A percentile compares a stretch with the other conserved stretches of the same genome.
Evolutionary conservation across 2,329 filamentous ascomycete species (phyloP).

Genomic region (Coniochaeta pulveracea): DNA sequence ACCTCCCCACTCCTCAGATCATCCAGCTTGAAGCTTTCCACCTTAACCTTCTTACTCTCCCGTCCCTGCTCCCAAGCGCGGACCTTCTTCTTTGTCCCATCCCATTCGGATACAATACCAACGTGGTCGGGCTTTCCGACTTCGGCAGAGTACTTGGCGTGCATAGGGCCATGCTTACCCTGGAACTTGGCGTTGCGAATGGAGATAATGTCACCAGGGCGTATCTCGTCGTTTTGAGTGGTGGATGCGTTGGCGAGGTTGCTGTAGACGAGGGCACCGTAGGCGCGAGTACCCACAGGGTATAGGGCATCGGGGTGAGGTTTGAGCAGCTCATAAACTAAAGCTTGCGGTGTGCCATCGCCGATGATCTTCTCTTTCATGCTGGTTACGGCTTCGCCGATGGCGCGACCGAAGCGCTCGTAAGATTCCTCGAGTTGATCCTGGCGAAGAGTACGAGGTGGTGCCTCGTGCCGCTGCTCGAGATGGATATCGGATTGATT

Average conservation of each 20-base stretch:
- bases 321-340: slow-evolving; percentile 70
- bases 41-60: slow-evolving; percentile 85
- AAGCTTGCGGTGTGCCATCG: slow-evolving; percentile 67
- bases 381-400: slow-evolving; percentile 56
- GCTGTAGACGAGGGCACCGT: slow-evolving; percentile 84
- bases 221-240: slow-evolving; percentile 84
- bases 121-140: slow-evolving; percentile 87
- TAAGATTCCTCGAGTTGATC: slow-evolving; percentile 88
- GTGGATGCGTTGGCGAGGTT: slow-evolving; percentile 93
- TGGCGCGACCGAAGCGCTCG: slow-evolving; percentile 66
- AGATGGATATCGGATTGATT: slow-evolving; percentile 63
- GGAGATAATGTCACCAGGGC: slow-evolving; percentile 80
- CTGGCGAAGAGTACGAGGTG: slow-evolving; percentile 72
- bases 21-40: slow-evolving; percentile 88
- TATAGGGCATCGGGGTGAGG: slow-evolving; percentile 62
- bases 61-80: slow-evolving; percentile 90
- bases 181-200: slow-evolving; percentile 91
- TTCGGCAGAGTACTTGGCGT: slow-evolving; percentile 82
- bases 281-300: slow-evolving; percentile 80
- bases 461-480: slow-evolving; percentile 78
- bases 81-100: slow-evolving; percentile 97
- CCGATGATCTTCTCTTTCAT: slow-evolving; percentile 75
- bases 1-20: slow-evolving; percentile 90
- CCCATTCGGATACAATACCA: slow-evolving; percentile 88
- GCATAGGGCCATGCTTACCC: slow-evolving; percentile 89